Evolutionary conservation across 2,329 filamentous ascomycete species (phyloP), one percentile per base, ranked within the genome.

Genomic region (Beauveria caledonica): DNA sequence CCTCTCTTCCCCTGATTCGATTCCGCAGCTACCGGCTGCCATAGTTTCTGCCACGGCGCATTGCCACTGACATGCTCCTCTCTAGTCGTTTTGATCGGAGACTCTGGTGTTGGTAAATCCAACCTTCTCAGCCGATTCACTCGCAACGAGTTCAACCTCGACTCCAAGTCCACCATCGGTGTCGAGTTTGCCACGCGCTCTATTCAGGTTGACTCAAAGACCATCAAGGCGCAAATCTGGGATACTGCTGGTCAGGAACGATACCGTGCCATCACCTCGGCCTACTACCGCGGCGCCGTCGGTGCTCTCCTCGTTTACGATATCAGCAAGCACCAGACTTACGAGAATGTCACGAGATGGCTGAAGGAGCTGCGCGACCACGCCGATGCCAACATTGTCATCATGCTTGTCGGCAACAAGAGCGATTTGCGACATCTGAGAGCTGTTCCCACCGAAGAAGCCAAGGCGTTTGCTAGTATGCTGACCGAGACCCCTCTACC

Each of bases 171-270:
- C 65, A 99, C 94, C 69, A 99, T 99, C 79, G 94, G 94, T 71
- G 94, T 99, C 76, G 94, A 99, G 80, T 99, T 99, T 76, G 94
- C 95, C 70, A 99, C 94, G 69, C 88, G 94, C 66, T 97, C 92
- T 68, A 99, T 99, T 75, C 93, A 97, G 79, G 94, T 99, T 72
- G 94, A 99, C 78, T 89, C 90, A 73, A 99, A 99, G 85, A 99
- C 94, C 66, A 99, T 99, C 86, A 99, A 99, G 84, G 94, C 94
- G 69, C 94, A 99, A 82, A 99, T 99, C 72, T 99, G 95, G 94
- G 94, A 99, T 81, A 99, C 94, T 62, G 94, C 94, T 67, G 94
- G 94, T 68, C 94, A 99, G 81, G 94, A 99, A 80, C 89, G 94
- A 76, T 99, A 97, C 82, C 90, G 95, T 74, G 94, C 94, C 75